Conservation (phyloP, 352 stramenopile genomes). For the Phytophthora meadii region DNA sequence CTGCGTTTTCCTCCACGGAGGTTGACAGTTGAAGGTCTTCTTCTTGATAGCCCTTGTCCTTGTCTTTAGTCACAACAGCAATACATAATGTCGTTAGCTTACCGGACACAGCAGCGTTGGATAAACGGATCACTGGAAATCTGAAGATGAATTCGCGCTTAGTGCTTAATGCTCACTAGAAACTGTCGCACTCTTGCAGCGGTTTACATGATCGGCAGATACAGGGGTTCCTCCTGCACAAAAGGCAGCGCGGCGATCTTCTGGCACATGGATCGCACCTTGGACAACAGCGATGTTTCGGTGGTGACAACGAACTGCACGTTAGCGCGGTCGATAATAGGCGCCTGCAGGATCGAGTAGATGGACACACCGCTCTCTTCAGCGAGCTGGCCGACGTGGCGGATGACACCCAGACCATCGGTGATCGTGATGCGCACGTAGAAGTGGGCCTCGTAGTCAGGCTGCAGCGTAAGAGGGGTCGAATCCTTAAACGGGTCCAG, state of each 20-base stretch:
- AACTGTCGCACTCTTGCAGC: slow-evolving; percentile 17
- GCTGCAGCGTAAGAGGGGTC: slow-evolving; percentile 71
- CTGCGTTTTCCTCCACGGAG: slow-evolving; percentile 12
- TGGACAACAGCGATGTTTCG: slow-evolving; percentile 89
- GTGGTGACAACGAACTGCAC: slow-evolving; percentile 97
- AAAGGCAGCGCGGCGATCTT: slow-evolving; percentile 91
- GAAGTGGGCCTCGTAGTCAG: slow-evolving; percentile 93
- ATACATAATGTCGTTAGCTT: slow-evolving; percentile 5
- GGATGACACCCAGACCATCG: slow-evolving; percentile 95
- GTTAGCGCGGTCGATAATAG: slow-evolving; percentile 92
- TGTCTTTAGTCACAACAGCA: not conserved
- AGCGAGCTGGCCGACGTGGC: slow-evolving; percentile 93
- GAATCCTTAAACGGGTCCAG: slow-evolving; percentile 88
- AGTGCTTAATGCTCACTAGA: slow-evolving; percentile 19
- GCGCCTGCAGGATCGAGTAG: slow-evolving; percentile 97
- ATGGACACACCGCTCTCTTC: slow-evolving; percentile 96
- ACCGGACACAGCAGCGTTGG: not conserved
- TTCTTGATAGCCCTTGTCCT: no score
- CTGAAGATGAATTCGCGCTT: slow-evolving; percentile 21
- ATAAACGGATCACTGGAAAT: slow-evolving; percentile 13
- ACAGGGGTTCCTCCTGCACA: slow-evolving; percentile 84
- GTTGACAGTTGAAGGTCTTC: slow-evolving; percentile 11
- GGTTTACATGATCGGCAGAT: slow-evolving; percentile 74
- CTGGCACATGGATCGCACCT: slow-evolving; percentile 89
- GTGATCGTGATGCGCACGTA: slow-evolving; percentile 96